Percentiles rank a stretch among this genome's conserved stretches.
These are phyloP conservation scores for Garcia nutans DNA, from an alignment of 345 rosid genomes.

Conservation along the genomic window DNA sequence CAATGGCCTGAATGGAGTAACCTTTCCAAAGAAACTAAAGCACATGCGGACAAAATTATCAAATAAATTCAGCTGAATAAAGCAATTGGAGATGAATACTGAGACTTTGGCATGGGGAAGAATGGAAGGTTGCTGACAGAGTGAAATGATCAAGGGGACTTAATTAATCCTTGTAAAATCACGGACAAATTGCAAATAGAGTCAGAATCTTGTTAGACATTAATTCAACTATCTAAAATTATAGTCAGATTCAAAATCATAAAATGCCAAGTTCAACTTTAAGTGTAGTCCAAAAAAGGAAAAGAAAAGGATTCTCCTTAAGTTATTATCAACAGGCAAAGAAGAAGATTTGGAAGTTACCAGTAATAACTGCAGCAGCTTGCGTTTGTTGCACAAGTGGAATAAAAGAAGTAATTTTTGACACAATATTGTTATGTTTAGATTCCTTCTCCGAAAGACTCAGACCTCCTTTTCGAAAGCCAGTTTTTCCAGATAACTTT, in stretches of 20 bases:
- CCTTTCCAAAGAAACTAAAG: neutral
- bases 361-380: conserved; percentile 58
- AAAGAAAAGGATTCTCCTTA: neutral
- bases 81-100: neutral
- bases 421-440: conserved; percentile 70
- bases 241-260: neutral
- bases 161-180: neutral
- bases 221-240: no score
- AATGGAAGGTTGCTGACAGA: neutral
- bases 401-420: conserved; percentile 70
- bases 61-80: neutral
- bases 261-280: conserved; percentile 6
- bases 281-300: neutral
- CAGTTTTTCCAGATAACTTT: conserved; percentile 52
- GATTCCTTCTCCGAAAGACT: conserved; percentile 44
- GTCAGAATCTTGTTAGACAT: neutral
- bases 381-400: conserved; percentile 83
- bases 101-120: neutral
- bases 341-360: conserved; percentile 28
- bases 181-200: neutral
- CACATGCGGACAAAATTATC: neutral
- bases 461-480: conserved; percentile 40
- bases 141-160: neutral
- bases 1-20: neutral
- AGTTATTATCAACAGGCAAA: neutral